These are phyloP conservation scores for Diaporthe sp. DNA, from an alignment of 2,329 filamentous ascomycete genomes.

Conservation along the genomic window DNA sequence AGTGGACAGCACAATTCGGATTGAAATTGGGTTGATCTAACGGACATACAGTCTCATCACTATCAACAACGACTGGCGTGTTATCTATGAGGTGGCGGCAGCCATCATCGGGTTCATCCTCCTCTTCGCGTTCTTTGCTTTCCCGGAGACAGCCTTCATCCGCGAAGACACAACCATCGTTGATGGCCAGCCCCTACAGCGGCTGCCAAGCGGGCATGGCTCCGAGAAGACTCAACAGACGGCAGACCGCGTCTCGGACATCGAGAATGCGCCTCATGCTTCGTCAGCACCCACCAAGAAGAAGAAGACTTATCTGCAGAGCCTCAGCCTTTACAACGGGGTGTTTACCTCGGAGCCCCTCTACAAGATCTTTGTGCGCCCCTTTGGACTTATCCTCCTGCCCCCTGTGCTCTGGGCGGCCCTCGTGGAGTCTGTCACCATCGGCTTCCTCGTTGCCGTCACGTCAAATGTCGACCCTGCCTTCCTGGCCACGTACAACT, in stretches of 20 bases:
- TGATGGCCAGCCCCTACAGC: slow-evolving; percentile 40
- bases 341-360: slow-evolving; percentile 60
- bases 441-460: slow-evolving; percentile 68
- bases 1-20: slow-evolving; percentile 18
- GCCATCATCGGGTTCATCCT: slow-evolving; percentile 63
- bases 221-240: slow-evolving; percentile 33
- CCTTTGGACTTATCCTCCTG: slow-evolving; percentile 61
- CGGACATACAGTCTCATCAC: slow-evolving; percentile 56
- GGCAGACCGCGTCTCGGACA: slow-evolving; percentile 37
- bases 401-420: slow-evolving; percentile 69
- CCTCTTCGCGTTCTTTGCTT: slow-evolving; percentile 63
- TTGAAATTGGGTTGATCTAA: slow-evolving; percentile 12
- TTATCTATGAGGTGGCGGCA: slow-evolving; percentile 64
- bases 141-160: slow-evolving; percentile 66
- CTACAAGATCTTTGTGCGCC: slow-evolving; percentile 61
- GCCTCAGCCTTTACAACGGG: slow-evolving; percentile 55
- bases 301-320: slow-evolving; percentile 50
- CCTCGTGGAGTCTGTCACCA: slow-evolving; percentile 65
- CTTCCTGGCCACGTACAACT: slow-evolving; percentile 56
- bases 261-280: slow-evolving; percentile 35
- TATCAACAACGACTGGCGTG: slow-evolving; percentile 61
- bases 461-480: slow-evolving; percentile 64
- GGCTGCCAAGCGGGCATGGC: slow-evolving; percentile 38
- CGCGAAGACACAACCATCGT: slow-evolving; percentile 44
- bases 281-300: slow-evolving; percentile 14